A percentile compares a stretch with the other conserved stretches of the same genome.
Conservation (phyloP, 495 filamentous ascomycete genomes). For the Xylaria nigripes region DNA sequence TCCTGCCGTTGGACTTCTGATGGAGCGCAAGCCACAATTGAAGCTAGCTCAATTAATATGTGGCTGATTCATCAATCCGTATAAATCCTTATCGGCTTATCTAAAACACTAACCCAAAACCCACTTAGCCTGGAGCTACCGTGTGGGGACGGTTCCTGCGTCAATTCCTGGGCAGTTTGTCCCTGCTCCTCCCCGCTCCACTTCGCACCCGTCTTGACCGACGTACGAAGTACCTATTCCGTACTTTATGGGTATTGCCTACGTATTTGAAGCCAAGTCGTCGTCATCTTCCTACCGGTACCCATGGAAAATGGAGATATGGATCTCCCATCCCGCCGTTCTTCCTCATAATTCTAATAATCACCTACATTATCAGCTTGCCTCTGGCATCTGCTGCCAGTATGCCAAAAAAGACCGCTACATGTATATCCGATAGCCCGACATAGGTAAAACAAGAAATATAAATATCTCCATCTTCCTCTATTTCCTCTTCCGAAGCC, state of each 20-base stretch:
- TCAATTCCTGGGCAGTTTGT: no score
- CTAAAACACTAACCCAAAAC: background rate
- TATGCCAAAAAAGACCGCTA: background rate
- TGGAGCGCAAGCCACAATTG: slow-evolving; percentile 8
- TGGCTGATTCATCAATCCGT: background rate
- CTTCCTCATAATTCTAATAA: background rate
- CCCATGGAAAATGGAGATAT: background rate
- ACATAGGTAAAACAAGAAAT: slow-evolving; percentile 1
- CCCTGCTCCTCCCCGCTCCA: background rate
- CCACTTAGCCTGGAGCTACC: background rate
- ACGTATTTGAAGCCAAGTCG: background rate
- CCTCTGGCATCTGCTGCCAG: slow-evolving; percentile 6
- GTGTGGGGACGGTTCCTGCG: background rate
- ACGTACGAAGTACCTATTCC: no score
- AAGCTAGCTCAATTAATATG: background rate
- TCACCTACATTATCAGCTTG: background rate
- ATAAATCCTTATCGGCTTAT: background rate
- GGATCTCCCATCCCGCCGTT: background rate
- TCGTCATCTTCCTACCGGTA: background rate
- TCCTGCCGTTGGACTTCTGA: background rate
- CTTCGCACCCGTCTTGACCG: background rate
- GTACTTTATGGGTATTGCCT: background rate
- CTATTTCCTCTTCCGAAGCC: background rate
- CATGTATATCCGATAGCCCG: slow-evolving; percentile 9
- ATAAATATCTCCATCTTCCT: background rate